Base-by-base conservation (phyloP, 2,329 filamentous ascomycete species). In the Hymenoscyphus occultus region DNA sequence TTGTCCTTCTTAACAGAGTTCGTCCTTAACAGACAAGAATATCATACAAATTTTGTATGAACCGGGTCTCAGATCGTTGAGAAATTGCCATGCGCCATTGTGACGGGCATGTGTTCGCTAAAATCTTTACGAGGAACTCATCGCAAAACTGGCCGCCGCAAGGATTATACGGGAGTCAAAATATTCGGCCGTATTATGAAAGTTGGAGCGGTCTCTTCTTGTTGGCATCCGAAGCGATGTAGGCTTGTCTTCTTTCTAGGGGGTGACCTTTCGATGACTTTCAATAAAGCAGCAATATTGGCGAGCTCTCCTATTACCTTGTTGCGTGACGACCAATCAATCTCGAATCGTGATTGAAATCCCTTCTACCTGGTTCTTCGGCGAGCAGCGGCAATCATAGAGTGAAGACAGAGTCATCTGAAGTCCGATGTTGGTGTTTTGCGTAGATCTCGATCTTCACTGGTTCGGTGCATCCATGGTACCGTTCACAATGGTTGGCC, bases 401-500 rank as follows among this genome's bases (percentile, higher is more conserved):
- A 28, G 19, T 31, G 39, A 39, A 56, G 48, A 56, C 32, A 40
- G 45, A 56, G 16, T n/a, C 22, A 42, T 16, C 39, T 28, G 58
- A 22, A 28, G 19, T 28, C 42, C 32, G 39, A 7, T 40, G 35
- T 19, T 32, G 60, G 12, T 39, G 31, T 39, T 40, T n/a, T 45
- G 45, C n/a, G 40, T 32, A 48, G 45, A 40, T 28, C 45, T 19
- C 28, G 40, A 32, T 32, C 31, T 32, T 32, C 58, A 61, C 59
- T 56, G 60, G 60, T 32, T 42, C 60, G n/a, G 12, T 40, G 48
- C 19, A 56, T 35, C 60, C 60, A 62, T 62, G 60, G 60, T 62
- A 62, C 60, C 32, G 45, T 22, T 35, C 22, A 56, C n/a, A 14
- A 16, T 48, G 60, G 13, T 14, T 39, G 6, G 58, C 60, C 31